phyloP scores from a whole-genome alignment of 140 eudicot species.

The Erigeron philadelphicus region DNA sequence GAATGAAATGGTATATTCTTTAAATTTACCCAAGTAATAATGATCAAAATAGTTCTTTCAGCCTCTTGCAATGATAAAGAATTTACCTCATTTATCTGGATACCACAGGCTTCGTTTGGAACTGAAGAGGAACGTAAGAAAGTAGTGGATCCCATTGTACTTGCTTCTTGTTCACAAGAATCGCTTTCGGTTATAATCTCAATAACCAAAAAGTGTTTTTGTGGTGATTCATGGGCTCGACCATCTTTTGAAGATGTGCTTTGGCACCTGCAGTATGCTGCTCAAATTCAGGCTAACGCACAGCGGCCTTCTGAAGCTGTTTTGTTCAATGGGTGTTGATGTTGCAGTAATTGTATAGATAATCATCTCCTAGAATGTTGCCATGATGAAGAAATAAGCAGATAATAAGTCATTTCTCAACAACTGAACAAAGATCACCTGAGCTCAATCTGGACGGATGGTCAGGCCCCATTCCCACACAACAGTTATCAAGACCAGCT shows the following conservation, averaged over 20 bases:
- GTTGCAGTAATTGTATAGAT: conserved; percentile 19
- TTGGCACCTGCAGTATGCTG: conserved; percentile 74
- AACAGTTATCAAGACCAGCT: too few species aligned
- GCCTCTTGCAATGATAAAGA: neutral
- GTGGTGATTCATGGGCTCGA: conserved; percentile 48
- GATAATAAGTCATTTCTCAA: neutral
- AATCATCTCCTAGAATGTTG: conserved; percentile 20
- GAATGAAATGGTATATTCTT: conserved; percentile 46
- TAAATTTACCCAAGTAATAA: neutral
- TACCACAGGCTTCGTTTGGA: conserved; percentile 44
- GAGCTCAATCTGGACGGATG: too few species aligned
- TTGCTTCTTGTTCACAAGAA: conserved; percentile 46
- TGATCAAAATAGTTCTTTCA: neutral
- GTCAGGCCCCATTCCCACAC: too few species aligned
- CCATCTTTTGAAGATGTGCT: conserved; percentile 69
- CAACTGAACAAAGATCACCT: too few species aligned
- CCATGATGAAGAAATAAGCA: conserved; percentile 24
- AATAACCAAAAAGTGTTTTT: conserved; percentile 53
- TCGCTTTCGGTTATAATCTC: conserved; percentile 51
- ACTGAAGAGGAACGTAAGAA: conserved; percentile 38
- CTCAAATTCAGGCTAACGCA: conserved; percentile 51
- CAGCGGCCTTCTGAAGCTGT: conserved; percentile 27
- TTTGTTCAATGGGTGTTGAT: conserved; percentile 28
- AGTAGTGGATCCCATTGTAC: conserved; percentile 58
- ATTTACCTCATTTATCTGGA: neutral